Evolutionary conservation across 768 basidiomycete species (phyloP).

Genomic region (Hericium rajendrae): DNA sequence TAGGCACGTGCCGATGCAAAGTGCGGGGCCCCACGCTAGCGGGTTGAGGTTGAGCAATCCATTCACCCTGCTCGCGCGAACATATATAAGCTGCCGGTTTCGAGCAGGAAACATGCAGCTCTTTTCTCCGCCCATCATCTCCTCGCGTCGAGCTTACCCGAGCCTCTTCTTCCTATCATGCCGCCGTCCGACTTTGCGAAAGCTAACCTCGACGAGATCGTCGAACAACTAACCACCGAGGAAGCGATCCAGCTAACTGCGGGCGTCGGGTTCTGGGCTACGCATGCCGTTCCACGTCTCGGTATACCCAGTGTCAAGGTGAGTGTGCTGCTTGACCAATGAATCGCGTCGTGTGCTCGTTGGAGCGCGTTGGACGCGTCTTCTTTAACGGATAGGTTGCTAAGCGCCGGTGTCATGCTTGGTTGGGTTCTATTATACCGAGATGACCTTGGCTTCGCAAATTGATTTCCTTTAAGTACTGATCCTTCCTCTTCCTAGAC

Average conservation of each 20-base stretch:
- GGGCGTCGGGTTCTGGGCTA: conserved; percentile 75
- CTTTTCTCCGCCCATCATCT: not conserved
- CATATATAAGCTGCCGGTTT: not conserved
- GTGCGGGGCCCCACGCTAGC: not conserved
- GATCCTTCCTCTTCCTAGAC: conserved; percentile 30
- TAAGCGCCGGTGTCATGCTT: not conserved
- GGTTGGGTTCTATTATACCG: too few species aligned
- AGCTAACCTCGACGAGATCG: conserved; percentile 48
- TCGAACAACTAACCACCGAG: conserved; percentile 60
- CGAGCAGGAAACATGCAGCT: not conserved
- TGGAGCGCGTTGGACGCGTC: not conserved
- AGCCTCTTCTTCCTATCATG: conserved; percentile 30
- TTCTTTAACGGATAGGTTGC: not conserved
- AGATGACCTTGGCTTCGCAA: too few species aligned
- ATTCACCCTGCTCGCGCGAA: too few species aligned
- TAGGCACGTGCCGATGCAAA: not conserved
- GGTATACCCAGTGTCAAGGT: conserved; percentile 68
- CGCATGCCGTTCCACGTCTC: conserved; percentile 51
- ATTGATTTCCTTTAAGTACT: not conserved
- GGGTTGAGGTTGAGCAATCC: too few species aligned
- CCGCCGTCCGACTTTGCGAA: conserved; percentile 60
- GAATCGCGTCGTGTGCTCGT: not conserved
- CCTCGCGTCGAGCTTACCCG: not conserved
- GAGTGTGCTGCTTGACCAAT: not conserved
- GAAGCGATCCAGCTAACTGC: conserved; percentile 67